Base-by-base conservation (phyloP, 805 yeast genomes). In the Suhomyces sp. region DNA sequence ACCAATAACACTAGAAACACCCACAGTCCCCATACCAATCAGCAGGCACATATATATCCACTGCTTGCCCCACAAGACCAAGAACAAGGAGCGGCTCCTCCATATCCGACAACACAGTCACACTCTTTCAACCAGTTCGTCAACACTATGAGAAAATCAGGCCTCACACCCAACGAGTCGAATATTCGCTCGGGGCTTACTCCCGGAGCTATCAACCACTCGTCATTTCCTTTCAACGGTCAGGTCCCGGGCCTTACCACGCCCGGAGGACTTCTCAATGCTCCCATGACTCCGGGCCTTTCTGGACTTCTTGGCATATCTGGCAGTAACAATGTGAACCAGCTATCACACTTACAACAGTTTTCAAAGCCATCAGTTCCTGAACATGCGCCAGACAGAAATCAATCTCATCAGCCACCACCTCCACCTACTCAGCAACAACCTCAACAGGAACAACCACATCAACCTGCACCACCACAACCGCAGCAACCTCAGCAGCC, bases 161-260 rank as follows among this genome's bases (percentile, higher is more conserved):
- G 90, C 0, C 71, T 89, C 44, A 85, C 91, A 0, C 94, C 94
- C 2, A 87, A 84, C 65, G 96, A 88, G 62, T 81, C 89, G 4
- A 79, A 83, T 47, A 58, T 89, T 47, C 76, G 96, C 57, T 75
- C 88, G 0, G 93, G 94, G 0, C 64, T 86, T 24, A 85, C 92
- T 0, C 92, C 92, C 0, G 88, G 84, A 1, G 69, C 63, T 1
- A 53, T 63, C 31, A 61, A 55, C 48, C 65, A 57, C 12, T 54
- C 55, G 6, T 78, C 73, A n/a, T 67, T 69, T 63, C 64, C 76
- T 33, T 64, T 76, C 51, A 65, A 69, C 37, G 68, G 50, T 46
- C 75, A 55, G 53, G 66, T 60, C 53, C 79, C 62, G 33, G 79
- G 71, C 47, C 65, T 65, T 55, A 66, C 66, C 9, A 72, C 76